Base-by-base conservation (phyloP, 2,329 filamentous ascomycete species). In the Pseudocercospora crystallina region DNA sequence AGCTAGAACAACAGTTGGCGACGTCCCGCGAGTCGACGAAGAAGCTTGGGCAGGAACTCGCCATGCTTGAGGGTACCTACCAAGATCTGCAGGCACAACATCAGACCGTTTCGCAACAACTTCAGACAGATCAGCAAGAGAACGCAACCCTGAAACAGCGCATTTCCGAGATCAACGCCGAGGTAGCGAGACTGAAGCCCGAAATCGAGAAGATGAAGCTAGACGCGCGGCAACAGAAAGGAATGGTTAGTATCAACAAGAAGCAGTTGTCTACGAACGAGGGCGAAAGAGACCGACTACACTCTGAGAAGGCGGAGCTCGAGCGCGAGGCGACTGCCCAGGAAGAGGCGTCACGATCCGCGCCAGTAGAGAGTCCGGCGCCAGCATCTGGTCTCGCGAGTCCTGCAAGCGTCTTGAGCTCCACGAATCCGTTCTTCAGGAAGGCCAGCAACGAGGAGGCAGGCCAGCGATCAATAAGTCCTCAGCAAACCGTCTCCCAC, bases 171-270 rank as follows among this genome's bases (percentile, higher is more conserved):
- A 80, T 90, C 36, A 99, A 96, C 65, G 79, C 82, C 10, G 90
- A 95, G 70, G 85, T 96, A 61, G 80, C 83, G 13, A 86, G 90
- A 70, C 75, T 97, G 35, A 95, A 90, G 70, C 90, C 91, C 30
- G 86, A 92, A 60, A 83, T 99, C 45, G 94, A 99, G 69, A 97
- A 96, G 76, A 80, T 95, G 62, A 90, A 88, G 69, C 89, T 87
- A 10, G 90, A 96, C 62, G 90, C 90, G 20, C 85, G 94, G 36
- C 94, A 97, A 70, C 91, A 97, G 67, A 97, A 95, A 74, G 94
- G 94, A 13, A 79, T 97, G 59, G 92, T 95, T 29, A 91, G 94
- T 37, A 99, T 99, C 74, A 96, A 96, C 75, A 97, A 95, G 79
- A 99, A 99, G 75, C 94, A 99, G 73, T 77, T 97, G 53, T 83